Evolutionary conservation across 345 rosid genomes (phyloP).

Genomic region (Hibiscus mutabilis): DNA sequence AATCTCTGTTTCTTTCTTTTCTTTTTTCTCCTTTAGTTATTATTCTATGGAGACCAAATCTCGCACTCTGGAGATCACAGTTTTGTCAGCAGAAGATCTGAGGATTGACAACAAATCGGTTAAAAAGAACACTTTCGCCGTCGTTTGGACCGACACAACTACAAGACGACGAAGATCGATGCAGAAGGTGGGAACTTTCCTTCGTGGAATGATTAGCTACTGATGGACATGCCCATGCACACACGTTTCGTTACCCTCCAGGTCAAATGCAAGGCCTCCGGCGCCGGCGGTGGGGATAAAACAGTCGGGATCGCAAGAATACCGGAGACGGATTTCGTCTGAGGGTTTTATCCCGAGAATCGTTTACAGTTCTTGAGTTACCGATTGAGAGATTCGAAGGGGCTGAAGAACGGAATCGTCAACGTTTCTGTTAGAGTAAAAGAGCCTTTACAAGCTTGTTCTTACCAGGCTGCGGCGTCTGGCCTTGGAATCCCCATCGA

Average conservation of each 20-base stretch:
- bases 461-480: conserved; percentile 13
- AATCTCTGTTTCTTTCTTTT: too few relatives aligned
- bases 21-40: too few relatives aligned
- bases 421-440: conserved; percentile 56
- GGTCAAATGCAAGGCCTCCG: conserved; percentile 26
- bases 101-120: conserved; percentile 32
- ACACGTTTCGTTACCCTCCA: conserved; percentile 30
- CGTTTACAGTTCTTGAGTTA: conserved; percentile 64
- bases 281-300: conserved; percentile 15
- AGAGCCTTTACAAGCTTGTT: conserved; percentile 12
- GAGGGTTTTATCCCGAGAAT: conserved; percentile 38
- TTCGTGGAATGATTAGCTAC: conserved; percentile 47
- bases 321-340: conserved; percentile 52
- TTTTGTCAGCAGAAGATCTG: conserved; percentile 57
- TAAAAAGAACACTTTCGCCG: conserved; percentile 32
- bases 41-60: conserved; percentile 8
- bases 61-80: conserved; percentile 38
- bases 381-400: conserved; percentile 41
- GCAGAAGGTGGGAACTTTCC: conserved; percentile 41
- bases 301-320: conserved; percentile 8
- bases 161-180: conserved; percentile 14
- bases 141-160: conserved; percentile 24
- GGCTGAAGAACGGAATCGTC: conserved; percentile 46
- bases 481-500: conserved; percentile 12
- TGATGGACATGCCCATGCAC: conserved; percentile 31